Evolutionary conservation across 176 grass and related monocot genomes (phyloP), one percentile per base, ranked within the genome.

Genomic region (Carex parvula): DNA sequence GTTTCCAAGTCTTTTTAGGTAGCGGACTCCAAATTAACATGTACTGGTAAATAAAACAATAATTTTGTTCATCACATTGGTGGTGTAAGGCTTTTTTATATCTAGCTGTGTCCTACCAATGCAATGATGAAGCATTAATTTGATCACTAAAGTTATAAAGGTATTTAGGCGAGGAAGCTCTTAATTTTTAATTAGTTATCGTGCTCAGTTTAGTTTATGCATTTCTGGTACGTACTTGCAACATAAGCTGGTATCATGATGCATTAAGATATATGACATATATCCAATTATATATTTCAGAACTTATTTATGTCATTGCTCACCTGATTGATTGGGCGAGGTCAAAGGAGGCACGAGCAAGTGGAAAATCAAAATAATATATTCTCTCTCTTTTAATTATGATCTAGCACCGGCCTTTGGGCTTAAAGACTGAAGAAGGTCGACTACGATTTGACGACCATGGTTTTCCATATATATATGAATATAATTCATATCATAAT

Each of bases 371-470:
- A 65, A 83, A 83, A 18, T 12, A 68, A 54, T 18, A 12, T 52
- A 67, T 32, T 83, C 20, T 65, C 60, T 83, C 17, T 67, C 39
- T 83, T 83, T 67, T 26, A 26, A 81, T 64, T 21, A 20, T 64
- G 8, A 81, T 24, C 24, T 55, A 26, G 18, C 80, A 66, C 80
- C 80, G 67, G 80, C 26, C 9, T 83, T 50, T 50, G n/a, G 33
- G 42, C 39, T 64, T 15, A 65, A 30, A 83, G 20, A 4, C 4
- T 30, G 9, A 16, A 48, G 8, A 66, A 82, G 4, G 17, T 21
- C 8, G 13, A 82, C 17, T 82, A 24, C 64, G 50, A 82, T 66
- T 82, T 82, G 80, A 82, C 80, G 61, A 83, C 80, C 79, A 32
- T 61, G 12, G 29, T 55, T 10, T 64, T 21, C 22, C 37, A 48